Evolutionary conservation across 78 protist species (phyloP), one percentile per base, ranked within the genome.

Genomic region (Reticulomyxa filosa): DNA sequence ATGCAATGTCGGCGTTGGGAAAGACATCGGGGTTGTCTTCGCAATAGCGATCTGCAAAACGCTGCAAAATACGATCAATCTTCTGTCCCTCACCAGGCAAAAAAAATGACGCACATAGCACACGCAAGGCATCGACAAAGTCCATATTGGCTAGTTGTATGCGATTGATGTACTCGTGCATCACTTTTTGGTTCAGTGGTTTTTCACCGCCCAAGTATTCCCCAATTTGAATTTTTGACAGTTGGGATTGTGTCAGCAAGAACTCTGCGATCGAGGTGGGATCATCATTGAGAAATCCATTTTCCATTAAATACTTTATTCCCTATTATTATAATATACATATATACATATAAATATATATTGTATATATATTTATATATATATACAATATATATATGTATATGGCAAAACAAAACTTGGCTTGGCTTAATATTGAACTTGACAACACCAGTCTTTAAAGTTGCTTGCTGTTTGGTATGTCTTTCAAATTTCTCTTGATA

Each of bases 71-170:
- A 6, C 93, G 65, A 42, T 73, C 76, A 46, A 72, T 72, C 65
- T 72, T 69, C 56, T 72, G 93, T n/a, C 92, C 92, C 67, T 93
- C 98, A 37, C 98, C 98, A 1, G 90, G 87, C 29, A 92, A 66
- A 5, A 80, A 61, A 69, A 91, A 89, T 17, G 53, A 39, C 4
- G 72, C 34, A 17, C 81, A 59, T 65, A 86, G 80, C 11, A 38
- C 32, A n/a, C 97, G 77, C 37, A 90, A 46, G 20, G 93, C 93
- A 3, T 38, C 76, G 57, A 82, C 92, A 32, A 90, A 50, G 4
- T 46, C 11, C 25, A 62, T 56, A 4, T 66, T 77, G 27, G 48
- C 37, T 50, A 90, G 89, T 51, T 70, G 55, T 42, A 75, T 57
- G 29, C 8, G 1, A 26, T 81, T 87, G 20, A 83, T 84, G 50